phyloP scores from a whole-genome alignment of 768 basidiomycete species.

The Xerocomellus intermedius region DNA sequence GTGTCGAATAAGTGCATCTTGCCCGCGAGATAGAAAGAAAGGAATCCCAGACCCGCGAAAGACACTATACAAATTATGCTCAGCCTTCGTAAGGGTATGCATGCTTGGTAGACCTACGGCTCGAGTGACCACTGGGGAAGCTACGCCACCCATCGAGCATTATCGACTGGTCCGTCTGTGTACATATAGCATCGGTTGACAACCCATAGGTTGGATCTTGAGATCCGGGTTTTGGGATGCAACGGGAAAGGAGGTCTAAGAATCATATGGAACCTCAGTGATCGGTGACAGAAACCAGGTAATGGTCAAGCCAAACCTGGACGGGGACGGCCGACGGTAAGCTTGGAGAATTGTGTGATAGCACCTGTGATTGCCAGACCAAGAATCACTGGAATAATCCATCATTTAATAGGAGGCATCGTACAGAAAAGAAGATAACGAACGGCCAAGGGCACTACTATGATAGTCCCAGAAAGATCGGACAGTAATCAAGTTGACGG shows the following conservation, averaged over 20 bases:
- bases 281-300: background rate
- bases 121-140: conserved; percentile 91
- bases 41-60: conserved; percentile 89
- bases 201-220: conserved; percentile 71
- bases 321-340: conserved; percentile 86
- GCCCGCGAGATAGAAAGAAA: conserved; percentile 86
- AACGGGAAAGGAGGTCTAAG: conserved; percentile 40
- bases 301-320: conserved; percentile 51
- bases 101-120: conserved; percentile 48
- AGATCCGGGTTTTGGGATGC: conserved; percentile 64
- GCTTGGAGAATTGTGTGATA: conserved; percentile 81
- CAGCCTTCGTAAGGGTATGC: background rate
- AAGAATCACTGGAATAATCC: conserved; percentile 54
- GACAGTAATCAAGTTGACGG: conserved; percentile 69
- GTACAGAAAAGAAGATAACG: conserved; percentile 32
- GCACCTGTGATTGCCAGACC: conserved; percentile 74
- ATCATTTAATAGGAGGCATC: background rate
- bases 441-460: conserved; percentile 52
- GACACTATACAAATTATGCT: conserved; percentile 54
- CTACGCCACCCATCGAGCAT: conserved; percentile 87
- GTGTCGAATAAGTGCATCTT: conserved; percentile 90
- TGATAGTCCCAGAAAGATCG: conserved; percentile 92
- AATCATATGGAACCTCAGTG: background rate
- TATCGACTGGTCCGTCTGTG: conserved; percentile 55
- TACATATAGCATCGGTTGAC: conserved; percentile 76